Percentiles rank a stretch among this genome's conserved stretches.
phyloP scores from a whole-genome alignment of 148 eudicot species.

The Silene conica region DNA sequence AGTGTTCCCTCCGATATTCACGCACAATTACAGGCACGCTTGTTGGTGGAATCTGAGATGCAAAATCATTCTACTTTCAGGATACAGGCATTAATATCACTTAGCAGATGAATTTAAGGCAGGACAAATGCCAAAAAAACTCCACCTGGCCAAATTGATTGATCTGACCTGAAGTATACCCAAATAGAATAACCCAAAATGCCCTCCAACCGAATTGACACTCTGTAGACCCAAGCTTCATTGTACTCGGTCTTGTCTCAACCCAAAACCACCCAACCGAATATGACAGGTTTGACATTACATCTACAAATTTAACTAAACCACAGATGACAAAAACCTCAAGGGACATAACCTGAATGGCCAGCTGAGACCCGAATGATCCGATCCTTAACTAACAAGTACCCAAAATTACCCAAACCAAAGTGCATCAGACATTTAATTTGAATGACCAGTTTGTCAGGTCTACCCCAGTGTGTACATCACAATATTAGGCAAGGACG shows the following conservation, averaged over 20 bases:
- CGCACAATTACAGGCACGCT: constrained; percentile 92
- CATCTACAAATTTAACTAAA: not conserved
- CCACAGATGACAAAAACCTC: not conserved
- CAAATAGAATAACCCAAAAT: not conserved
- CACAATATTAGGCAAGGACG: not conserved
- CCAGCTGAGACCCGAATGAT: not conserved
- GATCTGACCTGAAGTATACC: not conserved
- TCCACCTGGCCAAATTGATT: not conserved
- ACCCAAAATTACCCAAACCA: not conserved
- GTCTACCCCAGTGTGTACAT: too few relatives aligned
- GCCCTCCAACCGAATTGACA: not conserved
- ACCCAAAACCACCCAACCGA: not conserved
- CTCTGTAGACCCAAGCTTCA: not conserved
- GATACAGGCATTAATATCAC: not conserved
- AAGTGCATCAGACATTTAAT: not conserved
- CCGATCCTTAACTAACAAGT: not conserved
- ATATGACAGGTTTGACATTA: not conserved
- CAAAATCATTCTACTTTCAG: not conserved
- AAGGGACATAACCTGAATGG: not conserved
- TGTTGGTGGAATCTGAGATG: constrained; percentile 72
- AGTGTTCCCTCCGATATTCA: constrained; percentile 70
- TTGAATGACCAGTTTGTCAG: too few relatives aligned
- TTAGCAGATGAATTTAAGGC: not conserved
- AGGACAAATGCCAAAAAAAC: not conserved
- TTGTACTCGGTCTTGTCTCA: not conserved